A percentile compares a stretch with the other conserved stretches of the same genome.
These are phyloP conservation scores for Lentinus tigrinus DNA, from an alignment of 768 basidiomycete species.

Conservation along the genomic window DNA sequence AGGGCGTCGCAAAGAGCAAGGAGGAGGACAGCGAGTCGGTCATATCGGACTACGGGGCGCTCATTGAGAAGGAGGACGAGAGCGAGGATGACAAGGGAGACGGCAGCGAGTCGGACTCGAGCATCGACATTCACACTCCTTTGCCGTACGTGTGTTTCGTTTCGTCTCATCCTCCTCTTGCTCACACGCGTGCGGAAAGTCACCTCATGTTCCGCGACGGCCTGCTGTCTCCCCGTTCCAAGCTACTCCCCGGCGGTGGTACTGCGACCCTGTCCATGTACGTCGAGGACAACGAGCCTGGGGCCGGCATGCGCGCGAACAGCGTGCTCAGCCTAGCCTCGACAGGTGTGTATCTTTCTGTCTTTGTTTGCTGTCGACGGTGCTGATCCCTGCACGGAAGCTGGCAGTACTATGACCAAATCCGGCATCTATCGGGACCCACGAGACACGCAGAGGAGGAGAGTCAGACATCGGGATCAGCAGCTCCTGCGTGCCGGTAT, in stretches of 20 bases:
- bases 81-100: conserved; percentile 16
- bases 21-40: conserved; percentile 11
- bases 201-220: conserved; percentile 43
- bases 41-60: conserved; percentile 16
- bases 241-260: conserved; percentile 33
- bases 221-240: conserved; percentile 39
- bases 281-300: conserved; percentile 4
- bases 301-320: conserved; percentile 10
- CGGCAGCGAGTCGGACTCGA: conserved; percentile 35
- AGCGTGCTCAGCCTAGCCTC: conserved; percentile 30
- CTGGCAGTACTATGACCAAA: conserved; percentile 28
- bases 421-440: conserved; percentile 35
- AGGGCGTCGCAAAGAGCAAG: background rate
- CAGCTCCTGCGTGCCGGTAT: conserved; percentile 36
- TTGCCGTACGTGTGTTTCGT: conserved; percentile 32
- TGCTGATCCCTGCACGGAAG: conserved; percentile 6
- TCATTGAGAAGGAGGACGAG: conserved; percentile 17
- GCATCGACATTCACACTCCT: conserved; percentile 39
- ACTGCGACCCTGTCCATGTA: conserved; percentile 13
- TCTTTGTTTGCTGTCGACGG: background rate
- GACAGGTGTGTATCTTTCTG: conserved; percentile 18
- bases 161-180: background rate
- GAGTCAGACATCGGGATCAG: conserved; percentile 37
- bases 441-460: conserved; percentile 34
- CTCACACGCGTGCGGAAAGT: conserved; percentile 17